These are phyloP conservation scores for Trametes versicolor DNA, from an alignment of 1,284 basidiomycete genomes.

Conservation along the genomic window DNA sequence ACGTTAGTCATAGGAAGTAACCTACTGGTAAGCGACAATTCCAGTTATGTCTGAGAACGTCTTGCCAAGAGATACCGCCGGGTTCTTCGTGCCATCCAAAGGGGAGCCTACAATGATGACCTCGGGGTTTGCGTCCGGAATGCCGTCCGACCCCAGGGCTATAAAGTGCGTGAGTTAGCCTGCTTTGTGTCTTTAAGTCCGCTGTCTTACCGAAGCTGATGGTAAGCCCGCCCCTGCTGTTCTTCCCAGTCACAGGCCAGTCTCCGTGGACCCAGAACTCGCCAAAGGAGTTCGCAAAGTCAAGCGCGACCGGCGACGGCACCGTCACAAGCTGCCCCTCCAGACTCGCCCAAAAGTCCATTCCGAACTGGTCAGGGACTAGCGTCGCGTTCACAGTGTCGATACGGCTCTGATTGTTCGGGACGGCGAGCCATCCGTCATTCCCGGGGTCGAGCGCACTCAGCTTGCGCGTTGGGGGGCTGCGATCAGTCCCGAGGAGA, in stretches of 20 bases:
- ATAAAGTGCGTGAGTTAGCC: neutral
- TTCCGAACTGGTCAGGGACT: conserved; percentile 58
- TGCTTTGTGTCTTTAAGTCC: neutral
- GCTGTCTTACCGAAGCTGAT: conserved; percentile 57
- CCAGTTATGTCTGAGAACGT: conserved; percentile 63
- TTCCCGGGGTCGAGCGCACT: conserved; percentile 59
- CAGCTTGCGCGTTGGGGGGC: conserved; percentile 60
- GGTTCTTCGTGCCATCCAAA: conserved; percentile 64
- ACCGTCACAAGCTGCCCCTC: conserved; percentile 67
- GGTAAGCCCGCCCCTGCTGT: conserved; percentile 64
- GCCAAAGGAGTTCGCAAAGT: conserved; percentile 61
- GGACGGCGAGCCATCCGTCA: conserved; percentile 63
- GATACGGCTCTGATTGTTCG: conserved; percentile 60
- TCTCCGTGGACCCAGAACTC: conserved; percentile 70
- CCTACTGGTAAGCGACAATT: conserved; percentile 58
- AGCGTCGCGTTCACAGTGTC: conserved; percentile 56
- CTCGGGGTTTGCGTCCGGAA: conserved; percentile 68
- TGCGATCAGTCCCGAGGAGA: conserved; percentile 60
- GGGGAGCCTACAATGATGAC: conserved; percentile 60
- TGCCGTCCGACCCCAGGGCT: conserved; percentile 53
- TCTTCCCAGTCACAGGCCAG: conserved; percentile 63
- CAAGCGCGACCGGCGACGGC: conserved; percentile 55
- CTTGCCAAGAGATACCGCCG: conserved; percentile 58
- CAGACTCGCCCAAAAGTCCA: conserved; percentile 72
- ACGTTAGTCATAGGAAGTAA: neutral